Evolutionary conservation across 2,329 filamentous ascomycete genomes (phyloP).

Genomic region (Huntiella savannae): DNA sequence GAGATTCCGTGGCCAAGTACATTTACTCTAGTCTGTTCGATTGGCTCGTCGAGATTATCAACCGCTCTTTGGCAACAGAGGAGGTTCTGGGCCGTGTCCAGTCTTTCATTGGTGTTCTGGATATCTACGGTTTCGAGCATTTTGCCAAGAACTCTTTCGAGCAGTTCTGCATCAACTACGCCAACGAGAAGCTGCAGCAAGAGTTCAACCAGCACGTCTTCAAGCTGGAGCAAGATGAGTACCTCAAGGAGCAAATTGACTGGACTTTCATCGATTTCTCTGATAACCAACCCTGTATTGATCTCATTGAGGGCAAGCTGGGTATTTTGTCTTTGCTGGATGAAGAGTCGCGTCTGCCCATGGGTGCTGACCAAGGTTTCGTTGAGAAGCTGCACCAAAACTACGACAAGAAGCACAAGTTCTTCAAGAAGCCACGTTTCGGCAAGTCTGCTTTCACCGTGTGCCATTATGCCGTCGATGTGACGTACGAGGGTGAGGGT

Average conservation of each 20-base stretch:
- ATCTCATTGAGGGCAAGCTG: conserved; percentile 91
- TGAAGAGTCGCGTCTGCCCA: conserved; percentile 88
- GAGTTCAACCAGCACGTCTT: conserved; percentile 99
- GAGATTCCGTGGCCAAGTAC: conserved; percentile 95
- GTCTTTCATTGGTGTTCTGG: conserved; percentile 91
- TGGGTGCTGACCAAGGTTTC: conserved; percentile 94
- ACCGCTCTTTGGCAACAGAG: conserved; percentile 72
- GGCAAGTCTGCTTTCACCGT: conserved; percentile 96
- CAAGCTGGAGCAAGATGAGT: conserved; percentile 97
- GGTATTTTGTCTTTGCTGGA: conserved; percentile 83
- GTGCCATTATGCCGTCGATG: conserved; percentile 93
- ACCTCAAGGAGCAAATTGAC: conserved; percentile 86
- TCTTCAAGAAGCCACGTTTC: conserved; percentile 97
- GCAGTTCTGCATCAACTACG: conserved; percentile 99
- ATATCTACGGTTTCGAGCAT: conserved; percentile 99
- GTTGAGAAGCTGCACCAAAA: conserved; percentile 92
- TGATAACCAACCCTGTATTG: conserved; percentile 97
- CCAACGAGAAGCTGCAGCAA: conserved; percentile 96
- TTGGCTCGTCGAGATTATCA: conserved; percentile 97
- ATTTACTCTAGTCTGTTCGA: conserved; percentile 97
- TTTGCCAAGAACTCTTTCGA: conserved; percentile 99
- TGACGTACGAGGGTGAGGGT: conserved; percentile 95
- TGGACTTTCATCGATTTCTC: conserved; percentile 99
- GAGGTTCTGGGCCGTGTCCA: conserved; percentile 64
- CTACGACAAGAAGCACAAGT: conserved; percentile 80